These are phyloP conservation scores for Capronia americana DNA, from an alignment of 2,329 filamentous ascomycete species.

Conservation along the genomic window DNA sequence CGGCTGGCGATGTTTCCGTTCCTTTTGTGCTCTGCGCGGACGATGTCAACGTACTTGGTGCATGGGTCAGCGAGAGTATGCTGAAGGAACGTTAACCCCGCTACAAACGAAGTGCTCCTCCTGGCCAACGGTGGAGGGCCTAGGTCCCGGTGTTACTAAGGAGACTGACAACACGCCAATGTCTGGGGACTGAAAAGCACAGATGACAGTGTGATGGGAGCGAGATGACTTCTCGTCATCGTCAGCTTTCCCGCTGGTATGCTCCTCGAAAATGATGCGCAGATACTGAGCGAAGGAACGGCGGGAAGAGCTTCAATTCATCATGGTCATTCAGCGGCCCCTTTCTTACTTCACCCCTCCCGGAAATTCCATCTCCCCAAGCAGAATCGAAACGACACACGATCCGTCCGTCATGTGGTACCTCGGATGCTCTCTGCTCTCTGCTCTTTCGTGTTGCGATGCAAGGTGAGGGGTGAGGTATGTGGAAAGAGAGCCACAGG, in stretches of 20 bases:
- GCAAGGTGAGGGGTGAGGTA: not conserved
- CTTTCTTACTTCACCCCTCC: not conserved
- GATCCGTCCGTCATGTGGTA: not conserved
- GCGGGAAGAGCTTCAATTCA: not conserved
- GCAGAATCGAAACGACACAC: not conserved
- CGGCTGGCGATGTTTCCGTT: not conserved
- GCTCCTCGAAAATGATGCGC: not conserved
- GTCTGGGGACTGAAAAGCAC: not conserved
- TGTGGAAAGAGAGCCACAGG: not conserved
- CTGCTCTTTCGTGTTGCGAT: not conserved
- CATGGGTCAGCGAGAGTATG: not conserved
- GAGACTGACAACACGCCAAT: not conserved
- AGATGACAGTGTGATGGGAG: not conserved
- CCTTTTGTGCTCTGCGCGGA: constrained; percentile 8
- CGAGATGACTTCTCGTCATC: not conserved
- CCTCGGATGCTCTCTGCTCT: not conserved
- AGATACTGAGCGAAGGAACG: not conserved
- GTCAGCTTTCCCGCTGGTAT: not conserved
- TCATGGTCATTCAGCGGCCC: too few relatives aligned
- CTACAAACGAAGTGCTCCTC: not conserved
- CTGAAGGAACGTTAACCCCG: not conserved
- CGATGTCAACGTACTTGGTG: not conserved
- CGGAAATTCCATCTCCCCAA: not conserved
- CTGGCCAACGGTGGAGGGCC: not conserved
- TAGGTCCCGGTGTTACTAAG: too few relatives aligned